These are phyloP conservation scores for Dimocarpus longan DNA, from an alignment of 345 rosid genomes.

Conservation along the genomic window DNA sequence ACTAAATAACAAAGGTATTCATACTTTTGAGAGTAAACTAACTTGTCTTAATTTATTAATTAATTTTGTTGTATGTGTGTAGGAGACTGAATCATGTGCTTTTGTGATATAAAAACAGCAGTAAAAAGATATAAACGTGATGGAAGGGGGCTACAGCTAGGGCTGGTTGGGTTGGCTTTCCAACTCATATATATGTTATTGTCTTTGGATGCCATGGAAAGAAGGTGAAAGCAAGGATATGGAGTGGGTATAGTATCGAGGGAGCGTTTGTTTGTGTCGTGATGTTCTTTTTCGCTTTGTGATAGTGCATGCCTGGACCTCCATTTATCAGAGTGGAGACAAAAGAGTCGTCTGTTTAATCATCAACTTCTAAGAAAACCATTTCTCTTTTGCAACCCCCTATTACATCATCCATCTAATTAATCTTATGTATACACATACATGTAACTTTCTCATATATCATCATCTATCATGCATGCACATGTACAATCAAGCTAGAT, in stretches of 20 bases:
- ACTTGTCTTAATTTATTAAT: background rate
- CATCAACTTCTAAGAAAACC: conserved; percentile 23
- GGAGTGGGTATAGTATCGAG: conserved; percentile 42
- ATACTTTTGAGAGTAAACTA: too few species aligned
- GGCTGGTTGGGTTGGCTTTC: conserved; percentile 38
- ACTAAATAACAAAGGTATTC: too few species aligned
- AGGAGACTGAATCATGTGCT: too few species aligned
- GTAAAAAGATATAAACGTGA: background rate
- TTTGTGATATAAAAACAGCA: background rate
- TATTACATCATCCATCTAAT: background rate
- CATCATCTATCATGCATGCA: background rate
- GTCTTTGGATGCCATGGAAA: conserved; percentile 60
- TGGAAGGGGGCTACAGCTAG: background rate
- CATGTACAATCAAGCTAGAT: background rate
- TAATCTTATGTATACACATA: background rate
- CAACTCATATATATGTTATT: conserved; percentile 35
- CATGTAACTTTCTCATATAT: too few species aligned
- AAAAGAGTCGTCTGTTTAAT: conserved; percentile 47
- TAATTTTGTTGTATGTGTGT: background rate
- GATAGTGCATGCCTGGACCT: conserved; percentile 42
- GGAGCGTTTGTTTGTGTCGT: conserved; percentile 52
- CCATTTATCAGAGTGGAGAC: conserved; percentile 42
- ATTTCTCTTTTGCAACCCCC: background rate
- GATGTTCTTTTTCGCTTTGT: conserved; percentile 34
- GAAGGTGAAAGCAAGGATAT: conserved; percentile 34